Base-by-base conservation (phyloP, 2,329 filamentous ascomycete genomes). In the Phialocephala subalpina region DNA sequence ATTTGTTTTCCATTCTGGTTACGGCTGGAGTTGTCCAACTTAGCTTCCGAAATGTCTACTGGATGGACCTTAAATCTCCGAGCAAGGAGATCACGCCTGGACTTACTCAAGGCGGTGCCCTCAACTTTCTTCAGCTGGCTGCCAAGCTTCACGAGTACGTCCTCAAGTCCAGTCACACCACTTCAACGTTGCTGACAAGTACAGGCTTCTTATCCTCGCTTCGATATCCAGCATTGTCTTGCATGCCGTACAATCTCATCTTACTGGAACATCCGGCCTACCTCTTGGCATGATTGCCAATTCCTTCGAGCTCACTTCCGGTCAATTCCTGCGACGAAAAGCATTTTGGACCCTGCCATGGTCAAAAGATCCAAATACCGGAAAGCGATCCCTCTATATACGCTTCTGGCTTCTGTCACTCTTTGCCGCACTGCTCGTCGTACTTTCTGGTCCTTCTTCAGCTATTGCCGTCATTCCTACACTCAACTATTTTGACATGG, bases 221-320 rank as follows among this genome's bases (percentile, higher is more conserved):
- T 60, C 42, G 38, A 33, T 60, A n/a, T 60, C 42, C 4, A 49
- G 22, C 8, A 9, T 60, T 35, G 58, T 60, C 6, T 42, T 60
- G 18, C 45, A 60, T 18, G 58, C 42, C 11, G 25, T 60, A 2
- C 40, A 60, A 36, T 25, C 27, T 2, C 40, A 38, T 8, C 29
- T 60, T 1, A 60, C 42, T 14, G 42, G 58, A 22, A 16, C 16
- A 25, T 36, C 27, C 7, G 58, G 58, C 2, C 20, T 60, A 9
- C 58, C 58, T 38, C 58, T 60, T 53, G 58, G 42, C 36, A 60
- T 60, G 58, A 42, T 60, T 33, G 40, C 58, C 29, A 60, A 60
- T 36, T 42, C 58, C 7, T 55, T 60, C 22, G 58, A 60, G 22
- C 42, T 60, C 7, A 38, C 25, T 9, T 60, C 58, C 8, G 58